A percentile compares a stretch with the other conserved stretches of the same genome.
Conservation (phyloP, 129 eudicot species). For the Saussurea involucrata region DNA sequence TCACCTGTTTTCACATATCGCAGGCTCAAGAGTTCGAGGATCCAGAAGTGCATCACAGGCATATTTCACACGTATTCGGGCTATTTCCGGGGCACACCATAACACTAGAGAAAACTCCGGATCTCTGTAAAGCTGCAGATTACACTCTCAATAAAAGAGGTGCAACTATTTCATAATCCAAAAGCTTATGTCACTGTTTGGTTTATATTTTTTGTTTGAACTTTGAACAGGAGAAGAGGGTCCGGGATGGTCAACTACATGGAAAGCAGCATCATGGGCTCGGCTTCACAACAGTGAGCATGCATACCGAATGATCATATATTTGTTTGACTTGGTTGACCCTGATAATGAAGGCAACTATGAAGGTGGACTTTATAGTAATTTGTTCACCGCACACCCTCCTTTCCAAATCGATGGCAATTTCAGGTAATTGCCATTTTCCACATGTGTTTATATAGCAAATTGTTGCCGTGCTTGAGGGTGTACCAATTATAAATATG, state of each 20-base stretch:
- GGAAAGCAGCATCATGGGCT: constrained; percentile 70
- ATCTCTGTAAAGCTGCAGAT: constrained; percentile 57
- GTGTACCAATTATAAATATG: no score
- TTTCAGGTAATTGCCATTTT: constrained; percentile 39
- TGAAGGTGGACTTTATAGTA: constrained; percentile 72
- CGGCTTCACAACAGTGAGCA: constrained; percentile 54
- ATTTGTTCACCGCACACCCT: constrained; percentile 70
- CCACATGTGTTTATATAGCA: neutral
- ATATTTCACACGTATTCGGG: constrained; percentile 64
- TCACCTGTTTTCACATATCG: neutral
- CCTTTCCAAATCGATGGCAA: constrained; percentile 84
- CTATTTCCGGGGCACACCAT: constrained; percentile 64
- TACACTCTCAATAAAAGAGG: constrained; percentile 47
- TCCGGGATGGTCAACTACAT: constrained; percentile 79
- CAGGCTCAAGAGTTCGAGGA: constrained; percentile 62
- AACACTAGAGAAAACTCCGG: constrained; percentile 44
- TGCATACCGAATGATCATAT: constrained; percentile 63
- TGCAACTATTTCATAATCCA: neutral
- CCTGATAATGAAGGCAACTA: constrained; percentile 45
- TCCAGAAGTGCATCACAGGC: constrained; percentile 55
- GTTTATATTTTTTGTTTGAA: neutral
- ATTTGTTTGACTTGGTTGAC: constrained; percentile 64
- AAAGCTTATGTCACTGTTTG: neutral
- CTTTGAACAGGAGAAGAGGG: constrained; percentile 60
- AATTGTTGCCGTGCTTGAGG: neutral